A percentile compares a stretch with the other conserved stretches of the same genome.
Conservation (phyloP, 108 stramenopile genomes). For the Pelagomonas calceolata region DNA sequence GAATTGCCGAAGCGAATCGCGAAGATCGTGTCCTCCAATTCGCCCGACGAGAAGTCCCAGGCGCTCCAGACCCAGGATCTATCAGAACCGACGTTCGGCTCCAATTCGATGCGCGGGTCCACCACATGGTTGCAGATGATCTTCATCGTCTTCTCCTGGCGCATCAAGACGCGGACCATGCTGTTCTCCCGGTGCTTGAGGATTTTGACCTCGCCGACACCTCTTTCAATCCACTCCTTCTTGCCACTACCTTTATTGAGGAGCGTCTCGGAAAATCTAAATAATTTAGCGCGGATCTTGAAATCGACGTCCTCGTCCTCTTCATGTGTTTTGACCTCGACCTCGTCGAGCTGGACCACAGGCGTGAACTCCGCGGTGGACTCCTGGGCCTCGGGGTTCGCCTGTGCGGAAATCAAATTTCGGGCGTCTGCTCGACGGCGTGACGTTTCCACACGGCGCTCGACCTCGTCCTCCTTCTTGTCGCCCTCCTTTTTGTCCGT, state of each 20-base stretch:
- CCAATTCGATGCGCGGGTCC: conserved; percentile 85
- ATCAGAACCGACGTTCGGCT: conserved; percentile 87
- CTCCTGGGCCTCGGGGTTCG: too few relatives aligned
- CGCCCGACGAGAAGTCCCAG: conserved; percentile 90
- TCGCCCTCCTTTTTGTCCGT: too few relatives aligned
- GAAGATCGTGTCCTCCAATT: conserved; percentile 87
- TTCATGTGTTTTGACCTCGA: conserved; percentile 91
- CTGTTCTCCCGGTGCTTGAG: conserved; percentile 82
- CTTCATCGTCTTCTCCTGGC: conserved; percentile 99
- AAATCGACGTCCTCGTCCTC: conserved; percentile 84
- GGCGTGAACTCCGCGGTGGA: too few relatives aligned
- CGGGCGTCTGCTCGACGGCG: too few relatives aligned
- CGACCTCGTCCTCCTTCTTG: too few relatives aligned
- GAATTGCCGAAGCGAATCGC: conserved; percentile 84
- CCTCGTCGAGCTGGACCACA: too few relatives aligned
- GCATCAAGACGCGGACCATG: conserved; percentile 83
- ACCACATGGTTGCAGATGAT: conserved; percentile 92
- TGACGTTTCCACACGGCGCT: too few relatives aligned
- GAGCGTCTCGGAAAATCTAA: conserved; percentile 89
- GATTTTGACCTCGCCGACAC: conserved; percentile 89
- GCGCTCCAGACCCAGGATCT: conserved; percentile 96
- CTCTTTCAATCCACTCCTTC: conserved; percentile 93
- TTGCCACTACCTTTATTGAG: conserved; percentile 93
- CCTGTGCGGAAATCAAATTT: too few relatives aligned
- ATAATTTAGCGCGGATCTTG: conserved; percentile 78